Base-by-base conservation (phyloP, 2,329 filamentous ascomycete species). In the Fusarium transvaalense region DNA sequence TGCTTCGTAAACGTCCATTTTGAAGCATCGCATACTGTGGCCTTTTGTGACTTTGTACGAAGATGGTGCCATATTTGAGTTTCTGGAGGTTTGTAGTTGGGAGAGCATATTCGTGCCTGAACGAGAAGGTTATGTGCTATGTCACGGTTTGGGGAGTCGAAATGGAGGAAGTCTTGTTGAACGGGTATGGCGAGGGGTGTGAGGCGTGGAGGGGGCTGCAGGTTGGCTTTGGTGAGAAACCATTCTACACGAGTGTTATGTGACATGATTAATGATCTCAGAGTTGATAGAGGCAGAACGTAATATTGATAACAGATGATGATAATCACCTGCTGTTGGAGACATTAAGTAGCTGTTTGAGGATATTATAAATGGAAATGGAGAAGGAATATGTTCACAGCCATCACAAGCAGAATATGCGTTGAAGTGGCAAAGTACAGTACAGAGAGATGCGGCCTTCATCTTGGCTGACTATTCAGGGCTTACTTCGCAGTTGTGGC, bases 1-100 rank as follows among this genome's bases (percentile, higher is more conserved):
- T 69, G 35, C 10, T 68, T 68, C 1, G 55, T 43, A 14, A 68
- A 68, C 0, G 32, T 69, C 65, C 65, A 68, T 2, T 56, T 51
- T 2, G n/a, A 39, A 9, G 35, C 42, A 21, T 68, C 42, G 9
- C 13, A n/a, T 1, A n/a, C 60, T 6, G 54, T 46, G 0, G 25
- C 55, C 0, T 51, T 69, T 17, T 66, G 60, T 1, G 54, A 43
- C 15, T 61, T 61, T 2, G 65, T 54, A 2, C 65, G 39, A 1
- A 68, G 42, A 2, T 56, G 12, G 15, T 68, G 51, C 7, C 61
- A 29, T 19, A 43, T 54, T 37, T 68, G 65, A 10, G 25, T 31
- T 10, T 53, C 47, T 1, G 60, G 65, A 2, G 55, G 8, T 0
- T 19, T 31, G 4, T 58, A 68, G 19, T 17, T 14, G 6, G 66